Base-by-base conservation (phyloP, 108 stramenopile genomes). In the Nitzschia inconspicua region DNA sequence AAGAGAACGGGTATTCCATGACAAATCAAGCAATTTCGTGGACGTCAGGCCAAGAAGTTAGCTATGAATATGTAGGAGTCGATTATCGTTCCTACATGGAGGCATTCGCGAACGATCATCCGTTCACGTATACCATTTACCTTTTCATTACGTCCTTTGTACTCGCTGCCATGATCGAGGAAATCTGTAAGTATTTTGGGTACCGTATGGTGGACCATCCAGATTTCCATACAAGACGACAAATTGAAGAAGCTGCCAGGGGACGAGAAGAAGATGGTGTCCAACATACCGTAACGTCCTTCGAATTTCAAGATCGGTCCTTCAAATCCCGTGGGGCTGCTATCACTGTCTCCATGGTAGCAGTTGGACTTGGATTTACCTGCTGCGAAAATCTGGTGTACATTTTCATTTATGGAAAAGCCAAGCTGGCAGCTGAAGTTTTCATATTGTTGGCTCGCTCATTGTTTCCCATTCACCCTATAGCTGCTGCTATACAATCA, bases 321-420 rank as follows among this genome's bases (percentile, higher is more conserved):
- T 9, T 60, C 22, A 54, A 69, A 41, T 57, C 77, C 7, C 46
- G 39, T 41, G 78, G 76, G 10, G 64, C 73, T 18, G 84, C 79
- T 25, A 83, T 89, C 37, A 93, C 88, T 2, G 70, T 88, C 47
- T 77, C 91, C 27, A 89, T 93, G 91, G 73, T 93, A 47, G 73
- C 86, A 4, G 82, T 85, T 20, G 84, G 83, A 14, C 37, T 88
- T 20, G 91, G 91, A 6, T 93, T 93, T 57, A 66, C 88, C 28
- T 89, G 86, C 53, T 89, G 88, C 39, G 88, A 93, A 68, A 88
- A 93, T 63, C 34, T 93, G 48, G 73, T 93, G 2, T 86, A 89
- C 44, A 84, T 93, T 26, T 86, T 93, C 58, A 51, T 93, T 3
- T 93, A 93, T 68, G 84, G 74, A 30, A 59, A 60, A 16, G 29